Evolutionary conservation across 331 rosid genomes (phyloP).

Genomic region (Dryas integrifolia): DNA sequence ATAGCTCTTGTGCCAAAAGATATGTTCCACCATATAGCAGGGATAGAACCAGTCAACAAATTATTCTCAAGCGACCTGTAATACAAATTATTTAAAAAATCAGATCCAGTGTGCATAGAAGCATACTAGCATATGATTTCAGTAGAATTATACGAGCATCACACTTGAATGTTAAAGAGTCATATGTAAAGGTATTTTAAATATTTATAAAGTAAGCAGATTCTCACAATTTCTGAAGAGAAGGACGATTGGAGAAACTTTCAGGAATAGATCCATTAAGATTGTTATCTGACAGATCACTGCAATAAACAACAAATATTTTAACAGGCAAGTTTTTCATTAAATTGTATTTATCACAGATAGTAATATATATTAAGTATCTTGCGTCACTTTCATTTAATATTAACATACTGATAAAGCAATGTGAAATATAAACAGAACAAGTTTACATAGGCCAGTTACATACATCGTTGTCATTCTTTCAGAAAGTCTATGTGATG

Average conservation of each 20-base stretch:
- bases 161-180: conserved; percentile 10
- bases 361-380: neutral
- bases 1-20: conserved; percentile 37
- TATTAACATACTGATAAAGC: neutral
- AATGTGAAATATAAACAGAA: conserved; percentile 11
- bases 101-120: conserved; percentile 14
- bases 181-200: neutral
- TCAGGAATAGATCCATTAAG: conserved; percentile 65
- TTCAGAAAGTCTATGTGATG: conserved; percentile 45
- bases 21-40: conserved; percentile 51
- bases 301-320: conserved; percentile 36
- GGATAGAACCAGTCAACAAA: conserved; percentile 47
- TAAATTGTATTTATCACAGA: neutral
- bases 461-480: conserved; percentile 73
- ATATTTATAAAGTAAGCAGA: neutral
- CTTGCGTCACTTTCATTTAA: neutral
- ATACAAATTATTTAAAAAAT: conserved; percentile 26
- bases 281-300: conserved; percentile 59
- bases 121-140: neutral
- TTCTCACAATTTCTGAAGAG: conserved; percentile 70
- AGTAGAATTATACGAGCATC: conserved; percentile 7
- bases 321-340: neutral
- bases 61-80: conserved; percentile 57
- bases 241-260: conserved; percentile 50
- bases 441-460: conserved; percentile 9